Percentiles rank a stretch among this genome's conserved stretches.
These are phyloP conservation scores for Urochloa ruziziensis DNA, from an alignment of 176 grass and related monocot genomes.

Conservation along the genomic window DNA sequence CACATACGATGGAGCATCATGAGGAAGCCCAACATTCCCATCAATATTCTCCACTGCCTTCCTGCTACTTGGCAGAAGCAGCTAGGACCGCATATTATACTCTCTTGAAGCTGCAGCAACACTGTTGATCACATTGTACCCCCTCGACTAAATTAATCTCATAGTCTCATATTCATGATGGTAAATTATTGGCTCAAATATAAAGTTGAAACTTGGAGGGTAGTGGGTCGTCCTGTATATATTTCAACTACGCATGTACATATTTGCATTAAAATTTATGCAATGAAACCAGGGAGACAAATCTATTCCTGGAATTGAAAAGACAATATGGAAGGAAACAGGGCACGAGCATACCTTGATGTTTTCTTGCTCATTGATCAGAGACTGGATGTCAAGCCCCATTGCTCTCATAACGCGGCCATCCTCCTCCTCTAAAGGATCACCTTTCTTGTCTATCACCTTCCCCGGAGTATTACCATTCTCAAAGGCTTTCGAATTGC, in stretches of 20 bases:
- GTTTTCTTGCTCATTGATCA: constrained; percentile 40
- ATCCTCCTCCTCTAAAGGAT: constrained; percentile 21
- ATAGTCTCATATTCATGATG: neutral
- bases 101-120: neutral
- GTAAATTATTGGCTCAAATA: neutral
- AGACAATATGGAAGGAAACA: neutral
- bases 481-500: constrained; percentile 16
- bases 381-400: constrained; percentile 42
- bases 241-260: neutral
- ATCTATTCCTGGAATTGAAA: neutral
- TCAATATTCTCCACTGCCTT: too few species aligned
- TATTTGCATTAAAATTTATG: neutral
- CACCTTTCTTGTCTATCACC: neutral
- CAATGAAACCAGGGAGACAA: neutral
- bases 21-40: too few species aligned
- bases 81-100: too few species aligned
- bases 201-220: neutral
- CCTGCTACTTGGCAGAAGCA: too few species aligned
- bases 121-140: too few species aligned
- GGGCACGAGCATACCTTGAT: constrained; percentile 18
- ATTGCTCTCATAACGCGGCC: constrained; percentile 25
- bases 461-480: constrained; percentile 15
- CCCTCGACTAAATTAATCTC: neutral
- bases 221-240: neutral
- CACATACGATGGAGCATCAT: too few species aligned